Conservation (phyloP, 2,329 filamentous ascomycete species). For the Cercospora sesami region DNA sequence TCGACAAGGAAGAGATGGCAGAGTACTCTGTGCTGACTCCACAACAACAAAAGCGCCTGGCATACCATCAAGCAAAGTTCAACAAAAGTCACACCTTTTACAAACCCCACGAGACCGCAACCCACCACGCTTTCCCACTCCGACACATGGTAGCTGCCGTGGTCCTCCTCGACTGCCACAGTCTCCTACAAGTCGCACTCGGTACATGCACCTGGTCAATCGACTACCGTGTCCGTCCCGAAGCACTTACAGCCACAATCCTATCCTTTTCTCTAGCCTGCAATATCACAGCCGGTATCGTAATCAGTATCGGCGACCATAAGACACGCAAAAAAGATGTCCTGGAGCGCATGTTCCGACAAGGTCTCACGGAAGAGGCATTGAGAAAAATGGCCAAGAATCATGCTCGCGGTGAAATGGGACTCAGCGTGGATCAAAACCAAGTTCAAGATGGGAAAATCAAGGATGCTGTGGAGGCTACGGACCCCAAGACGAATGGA, state of each 20-base stretch:
- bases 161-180: conserved; percentile 77
- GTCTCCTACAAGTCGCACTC: conserved; percentile 74
- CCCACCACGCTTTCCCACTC: conserved; percentile 76
- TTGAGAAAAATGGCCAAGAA: conserved; percentile 51
- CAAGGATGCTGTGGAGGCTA: conserved; percentile 15
- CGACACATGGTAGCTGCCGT: conserved; percentile 73
- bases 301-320: conserved; percentile 75
- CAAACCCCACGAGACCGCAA: conserved; percentile 81
- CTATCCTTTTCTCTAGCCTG: conserved; percentile 75
- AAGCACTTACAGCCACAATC: conserved; percentile 76
- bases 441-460: conserved; percentile 26
- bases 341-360: conserved; percentile 71
- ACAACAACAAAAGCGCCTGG: conserved; percentile 66
- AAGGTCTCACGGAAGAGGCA: conserved; percentile 69
- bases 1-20: conserved; percentile 46
- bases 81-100: conserved; percentile 84
- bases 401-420: conserved; percentile 26
- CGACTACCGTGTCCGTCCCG: conserved; percentile 65
- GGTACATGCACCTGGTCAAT: conserved; percentile 79
- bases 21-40: conserved; percentile 64
- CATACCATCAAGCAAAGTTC: conserved; percentile 78
- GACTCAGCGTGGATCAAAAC: conserved; percentile 19
- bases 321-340: conserved; percentile 84
- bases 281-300: conserved; percentile 73
- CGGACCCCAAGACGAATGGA: conserved; percentile 3